Base-by-base conservation (phyloP, 1,284 basidiomycete species). In the Naganishia sp. region DNA sequence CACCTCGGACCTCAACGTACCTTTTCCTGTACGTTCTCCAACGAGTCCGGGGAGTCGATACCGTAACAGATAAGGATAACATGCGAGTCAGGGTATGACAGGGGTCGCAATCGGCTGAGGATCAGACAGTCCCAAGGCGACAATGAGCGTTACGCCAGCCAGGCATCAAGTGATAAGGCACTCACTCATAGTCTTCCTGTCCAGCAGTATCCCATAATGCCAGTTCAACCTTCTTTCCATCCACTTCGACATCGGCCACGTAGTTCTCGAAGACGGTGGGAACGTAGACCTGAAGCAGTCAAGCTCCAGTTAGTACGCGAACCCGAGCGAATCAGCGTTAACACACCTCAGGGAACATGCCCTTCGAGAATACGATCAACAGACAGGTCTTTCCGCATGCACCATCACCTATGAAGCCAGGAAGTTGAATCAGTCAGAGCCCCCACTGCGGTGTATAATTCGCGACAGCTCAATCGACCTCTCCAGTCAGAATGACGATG, bases 21-120 rank as follows among this genome's bases (percentile, higher is more conserved):
- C 89, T 94, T 95, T 82, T 94, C 92, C 82, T 94, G 90, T 43
- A 95, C 91, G 83, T 95, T 95, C 81, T 94, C 92, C 70, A 95
- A 83, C 60, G 90, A 93, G 78, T 93, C 90, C 43, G 93, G 92
- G 64, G 88, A 91, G 83, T 95, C 92, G 71, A 94, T 87, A 49
- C 92, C 90, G 77, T 94, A 95, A 80, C 92, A 94, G 79, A 95
- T 93, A 68, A 95, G 85, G 80, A 94, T 92, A 77, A 94, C 92
- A 78, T 94, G 89, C 25, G 90, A 91, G 82, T 94, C 92, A 46
- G 91, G 92, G 81, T 94, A 94, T 69, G 87, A 89, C 71, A 94
- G 86, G 67, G 92, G 92, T 74, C 93, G 87, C 73, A 95, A 87
- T 75, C 92, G 90, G 81, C 94, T 92, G 77, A 89, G 90, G 78